Percentiles rank a stretch among this genome's conserved stretches.
Evolutionary conservation across 768 basidiomycete genomes (phyloP).

Genomic region (Russula sp.): DNA sequence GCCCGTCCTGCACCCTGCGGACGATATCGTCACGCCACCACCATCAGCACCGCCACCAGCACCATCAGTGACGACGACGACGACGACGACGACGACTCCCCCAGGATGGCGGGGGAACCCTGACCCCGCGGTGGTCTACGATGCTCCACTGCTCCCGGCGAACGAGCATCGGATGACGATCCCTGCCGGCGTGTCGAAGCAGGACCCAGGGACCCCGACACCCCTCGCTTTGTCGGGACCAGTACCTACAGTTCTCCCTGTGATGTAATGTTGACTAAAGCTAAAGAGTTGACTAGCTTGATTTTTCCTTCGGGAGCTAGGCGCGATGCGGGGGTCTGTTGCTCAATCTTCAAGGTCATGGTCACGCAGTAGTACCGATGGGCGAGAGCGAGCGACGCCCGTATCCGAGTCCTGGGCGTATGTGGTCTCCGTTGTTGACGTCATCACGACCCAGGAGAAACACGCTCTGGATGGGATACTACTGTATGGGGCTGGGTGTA

Average conservation of each 20-base stretch:
- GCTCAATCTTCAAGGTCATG: too few species aligned
- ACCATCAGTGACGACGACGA: background rate
- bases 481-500: too few species aligned
- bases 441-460: too few species aligned
- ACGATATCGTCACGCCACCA: background rate
- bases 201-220: conserved; percentile 22
- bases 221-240: conserved; percentile 9
- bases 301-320: background rate
- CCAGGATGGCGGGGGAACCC: conserved; percentile 24
- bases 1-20: conserved; percentile 14
- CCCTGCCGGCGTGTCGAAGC: conserved; percentile 22
- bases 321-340: too few species aligned
- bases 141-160: conserved; percentile 21
- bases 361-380: too few species aligned
- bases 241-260: conserved; percentile 1
- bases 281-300: background rate
- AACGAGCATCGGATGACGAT: conserved; percentile 16
- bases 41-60: background rate
- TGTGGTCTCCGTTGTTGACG: too few species aligned
- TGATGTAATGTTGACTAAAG: conserved; percentile 4
- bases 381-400: too few species aligned
- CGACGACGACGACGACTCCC: conserved; percentile 9
- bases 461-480: too few species aligned
- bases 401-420: too few species aligned
- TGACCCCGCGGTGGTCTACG: conserved; percentile 16